Evolutionary conservation across 2,329 filamentous ascomycete genomes (phyloP).

Genomic region (Penicillium brasilianum): DNA sequence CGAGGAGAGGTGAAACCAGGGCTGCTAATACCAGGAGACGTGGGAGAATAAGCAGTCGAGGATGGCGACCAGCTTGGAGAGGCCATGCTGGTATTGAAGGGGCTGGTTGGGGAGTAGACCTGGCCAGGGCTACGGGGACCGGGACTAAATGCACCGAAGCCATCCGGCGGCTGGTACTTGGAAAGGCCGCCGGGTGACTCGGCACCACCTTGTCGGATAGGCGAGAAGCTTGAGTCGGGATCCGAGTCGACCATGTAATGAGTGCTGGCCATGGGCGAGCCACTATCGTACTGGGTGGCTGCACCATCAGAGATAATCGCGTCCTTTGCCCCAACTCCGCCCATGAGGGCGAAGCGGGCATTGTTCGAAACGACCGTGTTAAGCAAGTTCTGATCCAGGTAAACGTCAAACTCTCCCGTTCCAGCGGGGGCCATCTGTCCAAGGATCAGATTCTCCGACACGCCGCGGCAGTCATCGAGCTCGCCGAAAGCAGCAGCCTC

Average conservation of each 20-base stretch:
- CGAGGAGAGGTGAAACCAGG: conserved; percentile 61
- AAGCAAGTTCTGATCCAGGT: conserved; percentile 92
- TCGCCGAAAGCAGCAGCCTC: conserved; percentile 95
- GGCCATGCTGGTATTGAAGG: conserved; percentile 73
- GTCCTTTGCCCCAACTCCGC: conserved; percentile 77
- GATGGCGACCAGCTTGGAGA: conserved; percentile 70
- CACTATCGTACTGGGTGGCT: conserved; percentile 88
- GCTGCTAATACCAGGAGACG: conserved; percentile 69
- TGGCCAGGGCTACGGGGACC: conserved; percentile 66
- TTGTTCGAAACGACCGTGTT: conserved; percentile 95
- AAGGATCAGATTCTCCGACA: conserved; percentile 98
- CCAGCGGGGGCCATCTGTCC: conserved; percentile 97
- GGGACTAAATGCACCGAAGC: conserved; percentile 68
- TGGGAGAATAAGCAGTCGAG: conserved; percentile 70
- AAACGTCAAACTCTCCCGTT: conserved; percentile 92
- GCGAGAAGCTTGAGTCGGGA: conserved; percentile 69
- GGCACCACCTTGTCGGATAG: conserved; percentile 72
- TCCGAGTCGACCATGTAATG: conserved; percentile 67
- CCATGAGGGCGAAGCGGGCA: conserved; percentile 80
- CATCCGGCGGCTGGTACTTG: conserved; percentile 71
- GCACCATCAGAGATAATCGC: conserved; percentile 75
- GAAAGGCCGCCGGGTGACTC: conserved; percentile 63
- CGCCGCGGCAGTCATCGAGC: conserved; percentile 95
- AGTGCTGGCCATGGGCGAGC: conserved; percentile 66
- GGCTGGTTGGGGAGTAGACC: conserved; percentile 69